These are phyloP conservation scores for Macrotyloma uniflorum DNA, from an alignment of 306 rosid species.

Conservation along the genomic window DNA sequence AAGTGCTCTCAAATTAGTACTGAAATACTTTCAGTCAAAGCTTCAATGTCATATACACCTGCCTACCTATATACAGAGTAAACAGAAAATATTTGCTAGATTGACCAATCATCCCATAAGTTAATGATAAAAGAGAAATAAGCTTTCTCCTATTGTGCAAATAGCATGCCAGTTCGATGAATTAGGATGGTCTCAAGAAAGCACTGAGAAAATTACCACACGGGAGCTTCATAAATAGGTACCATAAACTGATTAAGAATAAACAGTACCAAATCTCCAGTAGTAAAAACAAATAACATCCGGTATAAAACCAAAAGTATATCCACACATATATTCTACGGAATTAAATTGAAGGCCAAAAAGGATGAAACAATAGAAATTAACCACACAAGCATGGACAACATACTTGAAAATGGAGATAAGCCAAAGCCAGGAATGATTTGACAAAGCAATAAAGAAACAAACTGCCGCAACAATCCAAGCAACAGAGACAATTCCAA, in stretches of 20 bases:
- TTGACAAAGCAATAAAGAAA: slow-evolving; percentile 77
- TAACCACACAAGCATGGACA: slow-evolving; percentile 19
- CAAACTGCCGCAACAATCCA: slow-evolving; percentile 84
- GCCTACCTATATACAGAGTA: background rate
- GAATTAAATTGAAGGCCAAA: background rate
- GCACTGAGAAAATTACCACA: background rate
- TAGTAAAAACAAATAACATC: background rate
- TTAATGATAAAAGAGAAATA: slow-evolving; percentile 3
- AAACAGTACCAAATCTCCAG: background rate
- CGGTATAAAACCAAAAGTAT: background rate
- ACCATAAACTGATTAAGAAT: slow-evolving; percentile 24
- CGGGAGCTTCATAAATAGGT: background rate
- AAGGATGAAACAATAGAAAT: background rate
- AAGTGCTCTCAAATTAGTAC: slow-evolving; percentile 7
- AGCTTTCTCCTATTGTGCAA: background rate
- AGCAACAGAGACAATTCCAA: slow-evolving; percentile 62
- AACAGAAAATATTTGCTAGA: slow-evolving; percentile 3
- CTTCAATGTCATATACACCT: background rate
- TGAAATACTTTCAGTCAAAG: background rate
- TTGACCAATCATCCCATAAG: background rate
- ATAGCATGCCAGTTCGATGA: slow-evolving; percentile 7
- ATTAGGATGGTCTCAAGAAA: slow-evolving; percentile 8
- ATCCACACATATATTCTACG: background rate
- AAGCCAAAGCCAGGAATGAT: slow-evolving; percentile 94
- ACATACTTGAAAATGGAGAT: slow-evolving; percentile 72